These are phyloP conservation scores for Solanum pinnatisectum DNA, from an alignment of 257 asterid species.

Conservation along the genomic window DNA sequence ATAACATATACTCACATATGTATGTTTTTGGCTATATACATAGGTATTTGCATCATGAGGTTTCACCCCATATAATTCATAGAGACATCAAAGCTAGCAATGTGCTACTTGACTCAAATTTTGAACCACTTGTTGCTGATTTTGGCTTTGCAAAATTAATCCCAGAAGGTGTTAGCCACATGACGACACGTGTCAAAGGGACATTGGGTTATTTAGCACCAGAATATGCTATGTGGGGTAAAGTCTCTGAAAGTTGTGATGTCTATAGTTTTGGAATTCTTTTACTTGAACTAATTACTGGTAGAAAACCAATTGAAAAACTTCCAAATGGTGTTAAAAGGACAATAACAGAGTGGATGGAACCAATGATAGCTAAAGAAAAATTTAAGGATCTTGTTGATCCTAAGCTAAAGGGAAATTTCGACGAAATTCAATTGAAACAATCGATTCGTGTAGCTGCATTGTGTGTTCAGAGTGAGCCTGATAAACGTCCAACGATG, in stretches of 20 bases:
- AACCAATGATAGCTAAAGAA: constrained; percentile 44
- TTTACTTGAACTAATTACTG: constrained; percentile 51
- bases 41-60: constrained; percentile 82
- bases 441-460: constrained; percentile 51
- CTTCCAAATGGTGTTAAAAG: constrained; percentile 70
- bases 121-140: constrained; percentile 69
- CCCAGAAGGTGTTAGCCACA: constrained; percentile 89
- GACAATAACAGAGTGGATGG: constrained; percentile 84
- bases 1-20: not conserved
- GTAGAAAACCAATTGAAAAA: constrained; percentile 69
- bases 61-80: constrained; percentile 70
- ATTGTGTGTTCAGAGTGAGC: constrained; percentile 60
- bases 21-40: not conserved
- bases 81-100: constrained; percentile 85
- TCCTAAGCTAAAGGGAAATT: constrained; percentile 50
- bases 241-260: constrained; percentile 76
- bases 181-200: constrained; percentile 85
- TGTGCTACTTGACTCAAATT: constrained; percentile 61
- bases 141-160: constrained; percentile 82
- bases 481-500: constrained; percentile 71
- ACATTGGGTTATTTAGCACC: constrained; percentile 80
- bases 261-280: constrained; percentile 76
- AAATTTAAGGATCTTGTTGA: constrained; percentile 54
- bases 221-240: constrained; percentile 91
- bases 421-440: constrained; percentile 42